Evolutionary conservation across 176 grass and related monocot species (phyloP).

Genomic region (Paspalum notatum): DNA sequence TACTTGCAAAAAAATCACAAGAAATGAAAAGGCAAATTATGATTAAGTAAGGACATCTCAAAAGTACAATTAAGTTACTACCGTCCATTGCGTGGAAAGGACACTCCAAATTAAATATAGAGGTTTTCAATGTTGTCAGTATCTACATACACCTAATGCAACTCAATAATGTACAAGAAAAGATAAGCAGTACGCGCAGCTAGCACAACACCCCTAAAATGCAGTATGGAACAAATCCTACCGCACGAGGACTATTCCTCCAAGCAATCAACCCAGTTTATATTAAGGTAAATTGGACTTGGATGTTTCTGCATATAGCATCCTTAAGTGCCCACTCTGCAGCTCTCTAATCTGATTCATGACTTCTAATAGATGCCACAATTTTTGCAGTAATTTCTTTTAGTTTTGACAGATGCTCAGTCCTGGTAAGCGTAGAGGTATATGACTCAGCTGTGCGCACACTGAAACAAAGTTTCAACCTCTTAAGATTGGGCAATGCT

Average conservation of each 20-base stretch:
- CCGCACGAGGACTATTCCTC: not conserved
- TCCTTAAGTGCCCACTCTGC: not conserved
- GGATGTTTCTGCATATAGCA: not conserved
- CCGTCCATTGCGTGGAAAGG: too few species aligned
- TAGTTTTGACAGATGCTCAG: constrained; percentile 15
- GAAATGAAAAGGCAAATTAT: too few species aligned
- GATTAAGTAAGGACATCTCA: too few species aligned
- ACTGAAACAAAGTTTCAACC: constrained; percentile 24
- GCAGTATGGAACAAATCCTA: too few species aligned
- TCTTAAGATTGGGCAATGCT: constrained; percentile 19
- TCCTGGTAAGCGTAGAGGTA: not conserved
- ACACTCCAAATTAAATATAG: too few species aligned
- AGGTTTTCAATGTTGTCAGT: too few species aligned
- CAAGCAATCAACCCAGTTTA: not conserved
- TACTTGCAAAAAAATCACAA: too few species aligned
- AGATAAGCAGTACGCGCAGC: too few species aligned
- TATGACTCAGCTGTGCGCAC: not conserved
- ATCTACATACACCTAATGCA: too few species aligned
- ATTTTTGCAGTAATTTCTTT: not conserved
- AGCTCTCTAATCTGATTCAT: not conserved
- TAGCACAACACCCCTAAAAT: too few species aligned
- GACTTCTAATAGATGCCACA: not conserved
- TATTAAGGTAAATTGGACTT: not conserved
- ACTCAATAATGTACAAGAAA: too few species aligned
- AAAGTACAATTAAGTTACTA: too few species aligned